These are phyloP conservation scores for Phytopythium ostracodes DNA, from an alignment of 352 stramenopile genomes.

Conservation along the genomic window DNA sequence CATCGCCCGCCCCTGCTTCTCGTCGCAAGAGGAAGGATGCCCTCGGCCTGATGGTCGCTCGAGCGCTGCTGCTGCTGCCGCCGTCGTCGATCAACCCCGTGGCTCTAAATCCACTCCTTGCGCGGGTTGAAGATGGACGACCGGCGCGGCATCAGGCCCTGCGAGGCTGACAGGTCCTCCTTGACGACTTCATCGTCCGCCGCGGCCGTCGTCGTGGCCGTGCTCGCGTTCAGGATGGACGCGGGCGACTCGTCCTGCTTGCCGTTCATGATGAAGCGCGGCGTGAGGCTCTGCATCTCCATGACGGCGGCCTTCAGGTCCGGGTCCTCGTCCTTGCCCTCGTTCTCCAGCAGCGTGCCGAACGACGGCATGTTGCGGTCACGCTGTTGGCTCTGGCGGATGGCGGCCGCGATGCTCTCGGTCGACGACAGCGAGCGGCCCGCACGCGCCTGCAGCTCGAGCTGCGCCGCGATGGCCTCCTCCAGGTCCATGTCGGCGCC, in stretches of 20 bases:
- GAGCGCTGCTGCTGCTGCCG: slow-evolving; percentile 1
- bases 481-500: slow-evolving; percentile 37
- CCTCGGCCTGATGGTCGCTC: background rate
- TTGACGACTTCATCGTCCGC: slow-evolving; percentile 6
- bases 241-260: slow-evolving; percentile 20
- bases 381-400: slow-evolving; percentile 17
- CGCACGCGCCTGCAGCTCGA: slow-evolving; percentile 29
- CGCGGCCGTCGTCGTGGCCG: slow-evolving; percentile 13
- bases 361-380: slow-evolving; percentile 28
- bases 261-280: slow-evolving; percentile 17
- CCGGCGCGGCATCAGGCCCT: slow-evolving; percentile 14
- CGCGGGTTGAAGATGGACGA: slow-evolving; percentile 42
- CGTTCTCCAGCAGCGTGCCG: slow-evolving; percentile 21
- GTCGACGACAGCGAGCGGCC: slow-evolving; percentile 32
- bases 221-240: slow-evolving; percentile 18
- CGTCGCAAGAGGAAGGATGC: slow-evolving; percentile 6
- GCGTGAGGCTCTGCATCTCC: slow-evolving; percentile 31
- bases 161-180: slow-evolving; percentile 6
- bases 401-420: slow-evolving; percentile 31
- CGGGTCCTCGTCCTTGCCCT: slow-evolving; percentile 18
- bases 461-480: slow-evolving; percentile 24
- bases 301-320: slow-evolving; percentile 17
- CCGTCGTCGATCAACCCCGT: background rate
- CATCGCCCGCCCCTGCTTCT: slow-evolving; percentile 13
- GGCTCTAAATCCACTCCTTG: slow-evolving; percentile 34